Percentiles rank a stretch among this genome's conserved stretches.
Evolutionary conservation across 306 rosid species (phyloP).

Genomic region (Pachyrhizus erosus): DNA sequence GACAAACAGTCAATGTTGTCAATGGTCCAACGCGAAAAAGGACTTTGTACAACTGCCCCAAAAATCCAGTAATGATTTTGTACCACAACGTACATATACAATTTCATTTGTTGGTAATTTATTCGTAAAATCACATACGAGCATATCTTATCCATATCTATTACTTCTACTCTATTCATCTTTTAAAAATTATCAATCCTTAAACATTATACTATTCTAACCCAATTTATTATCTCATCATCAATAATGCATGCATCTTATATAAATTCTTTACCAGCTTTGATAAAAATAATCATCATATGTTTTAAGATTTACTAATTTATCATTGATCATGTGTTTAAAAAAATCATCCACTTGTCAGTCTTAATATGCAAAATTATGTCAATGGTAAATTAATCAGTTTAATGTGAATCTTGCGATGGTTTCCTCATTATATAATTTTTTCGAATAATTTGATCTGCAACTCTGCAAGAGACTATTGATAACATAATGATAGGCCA

Average conservation of each 20-base stretch:
- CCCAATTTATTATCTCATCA: neutral
- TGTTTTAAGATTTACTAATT: neutral
- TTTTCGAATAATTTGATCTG: no score
- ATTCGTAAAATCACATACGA: neutral
- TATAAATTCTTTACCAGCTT: neutral
- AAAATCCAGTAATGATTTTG: neutral
- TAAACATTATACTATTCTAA: neutral
- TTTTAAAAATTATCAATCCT: neutral
- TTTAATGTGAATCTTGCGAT: no score
- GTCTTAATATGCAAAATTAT: neutral
- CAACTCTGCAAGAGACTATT: neutral
- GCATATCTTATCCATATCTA: slow-evolving; percentile 4
- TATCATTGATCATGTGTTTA: neutral
- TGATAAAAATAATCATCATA: neutral
- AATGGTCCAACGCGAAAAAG: slow-evolving; percentile 39
- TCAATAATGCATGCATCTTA: neutral
- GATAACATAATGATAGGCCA: slow-evolving; percentile 10
- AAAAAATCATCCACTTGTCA: no score
- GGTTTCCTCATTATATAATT: no score
- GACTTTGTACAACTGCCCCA: slow-evolving; percentile 4
- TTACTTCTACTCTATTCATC: neutral
- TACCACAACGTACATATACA: neutral
- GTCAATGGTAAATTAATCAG: no score
- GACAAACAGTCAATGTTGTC: slow-evolving; percentile 41
- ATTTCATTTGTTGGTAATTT: neutral